Conservation (phyloP, 2,329 filamentous ascomycete species). For the Onygenales sp. region DNA sequence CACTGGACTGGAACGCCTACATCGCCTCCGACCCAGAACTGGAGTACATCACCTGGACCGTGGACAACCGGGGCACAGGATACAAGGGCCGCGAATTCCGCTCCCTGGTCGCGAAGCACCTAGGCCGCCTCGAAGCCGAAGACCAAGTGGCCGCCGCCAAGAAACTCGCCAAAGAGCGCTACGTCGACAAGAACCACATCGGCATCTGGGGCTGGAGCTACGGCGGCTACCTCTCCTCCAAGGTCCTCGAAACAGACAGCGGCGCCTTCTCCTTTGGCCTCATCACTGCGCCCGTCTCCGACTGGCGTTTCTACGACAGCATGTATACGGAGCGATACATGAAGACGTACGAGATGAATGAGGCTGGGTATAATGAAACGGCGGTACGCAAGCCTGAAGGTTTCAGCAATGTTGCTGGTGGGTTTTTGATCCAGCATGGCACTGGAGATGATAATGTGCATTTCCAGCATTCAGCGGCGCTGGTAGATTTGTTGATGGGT, state of each 20-base stretch:
- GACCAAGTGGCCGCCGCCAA: constrained; percentile 61
- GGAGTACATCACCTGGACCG: constrained; percentile 56
- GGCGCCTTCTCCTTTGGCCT: constrained; percentile 54
- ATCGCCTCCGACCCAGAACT: constrained; percentile 59
- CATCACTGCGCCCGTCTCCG: constrained; percentile 56
- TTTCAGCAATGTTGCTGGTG: constrained; percentile 53
- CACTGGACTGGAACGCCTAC: constrained; percentile 52
- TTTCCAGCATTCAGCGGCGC: constrained; percentile 55
- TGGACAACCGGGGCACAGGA: constrained; percentile 60
- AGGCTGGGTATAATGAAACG: constrained; percentile 50
- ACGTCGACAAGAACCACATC: constrained; percentile 49
- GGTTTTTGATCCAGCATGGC: constrained; percentile 55
- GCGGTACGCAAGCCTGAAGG: constrained; percentile 50
- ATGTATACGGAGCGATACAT: constrained; percentile 67
- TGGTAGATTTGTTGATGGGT: constrained; percentile 53
- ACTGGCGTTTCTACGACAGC: constrained; percentile 63
- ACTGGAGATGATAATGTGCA: constrained; percentile 64
- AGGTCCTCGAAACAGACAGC: constrained; percentile 54
- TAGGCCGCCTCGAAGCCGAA: constrained; percentile 54
- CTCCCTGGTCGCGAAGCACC: constrained; percentile 46
- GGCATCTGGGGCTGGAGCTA: constrained; percentile 63
- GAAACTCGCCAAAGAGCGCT: constrained; percentile 42
- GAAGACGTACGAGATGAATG: constrained; percentile 51
- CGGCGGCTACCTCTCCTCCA: constrained; percentile 57
- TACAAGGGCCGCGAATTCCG: constrained; percentile 56